Percentiles rank a stretch among this genome's conserved stretches.
These are phyloP conservation scores for Hyparrhenia diplandra DNA, from an alignment of 176 grass and related monocot genomes.

Conservation along the genomic window DNA sequence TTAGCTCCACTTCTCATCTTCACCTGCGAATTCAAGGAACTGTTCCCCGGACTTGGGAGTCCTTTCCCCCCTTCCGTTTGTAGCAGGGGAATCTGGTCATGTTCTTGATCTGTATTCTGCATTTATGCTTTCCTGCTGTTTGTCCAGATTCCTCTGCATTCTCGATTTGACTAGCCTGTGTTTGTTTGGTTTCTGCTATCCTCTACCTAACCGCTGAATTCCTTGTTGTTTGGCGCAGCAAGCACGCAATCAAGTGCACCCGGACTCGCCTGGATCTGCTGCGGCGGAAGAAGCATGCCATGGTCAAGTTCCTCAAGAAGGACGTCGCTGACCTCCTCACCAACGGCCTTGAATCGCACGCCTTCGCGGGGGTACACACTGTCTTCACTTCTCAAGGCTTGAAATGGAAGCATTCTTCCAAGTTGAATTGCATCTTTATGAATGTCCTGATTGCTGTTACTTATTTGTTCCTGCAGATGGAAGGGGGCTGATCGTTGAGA, in stretches of 20 bases:
- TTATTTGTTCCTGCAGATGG: slow-evolving; percentile 47
- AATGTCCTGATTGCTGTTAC: slow-evolving; percentile 1
- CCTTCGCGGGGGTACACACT: slow-evolving; percentile 81
- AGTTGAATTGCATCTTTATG: background rate
- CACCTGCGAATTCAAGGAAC: background rate
- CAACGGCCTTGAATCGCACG: slow-evolving; percentile 51
- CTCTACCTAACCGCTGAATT: background rate
- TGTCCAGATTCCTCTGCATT: slow-evolving; percentile 7
- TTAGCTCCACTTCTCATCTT: background rate
- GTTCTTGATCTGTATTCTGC: background rate
- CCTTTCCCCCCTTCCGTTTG: background rate
- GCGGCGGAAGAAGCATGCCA: slow-evolving; percentile 84
- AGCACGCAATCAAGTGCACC: slow-evolving; percentile 78
- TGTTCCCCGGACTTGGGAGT: background rate
- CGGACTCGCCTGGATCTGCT: slow-evolving; percentile 63
- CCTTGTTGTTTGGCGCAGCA: slow-evolving; percentile 32
- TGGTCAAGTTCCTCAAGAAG: slow-evolving; percentile 78
- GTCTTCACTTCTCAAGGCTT: background rate
- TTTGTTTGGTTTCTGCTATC: background rate
- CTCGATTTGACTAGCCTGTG: background rate
- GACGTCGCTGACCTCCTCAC: slow-evolving; percentile 87
- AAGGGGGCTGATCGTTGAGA: slow-evolving; percentile 61
- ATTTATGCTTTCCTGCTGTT: background rate
- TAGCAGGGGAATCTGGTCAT: background rate
- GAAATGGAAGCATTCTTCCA: background rate